Base-by-base conservation (phyloP, 164 flowering plant genomes). In the Buxus sempervirens region DNA sequence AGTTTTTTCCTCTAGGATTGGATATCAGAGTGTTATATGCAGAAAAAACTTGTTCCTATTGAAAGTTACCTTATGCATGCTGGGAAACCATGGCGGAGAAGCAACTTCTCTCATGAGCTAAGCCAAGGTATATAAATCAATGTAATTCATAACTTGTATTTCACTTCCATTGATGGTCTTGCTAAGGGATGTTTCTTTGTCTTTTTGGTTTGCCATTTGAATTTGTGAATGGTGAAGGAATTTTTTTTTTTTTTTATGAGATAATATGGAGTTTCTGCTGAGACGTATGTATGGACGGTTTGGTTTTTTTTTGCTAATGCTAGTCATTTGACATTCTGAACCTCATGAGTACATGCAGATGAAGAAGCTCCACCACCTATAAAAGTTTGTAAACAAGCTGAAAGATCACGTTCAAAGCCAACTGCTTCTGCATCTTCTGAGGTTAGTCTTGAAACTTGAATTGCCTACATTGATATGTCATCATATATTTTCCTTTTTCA, bases 11-110 rank as follows among this genome's bases (percentile, higher is more conserved):
- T 20, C 66, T 67, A 93, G 98, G 97, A 86, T 26, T 96, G 99
- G 99, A 82, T 96, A 76, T 73, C 79, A 49, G 96, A 89, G 69
- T 92, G 98, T 76, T 82, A 87, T 70, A 73, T 69, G 41, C 87
- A 87, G 79, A 90, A 82, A 75, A 86, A 82, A 78, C 95, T 96
- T 60, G 93, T 88, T 66, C 92, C 82, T 26, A 91, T 96, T 72
- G 99, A 93, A 68, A 68, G 70, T n/a, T 90, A 84, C 77, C 85
- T 91, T n/a, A 85, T 96, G 91, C 84, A 93, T 84, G 87, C 84
- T 80, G 99, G 99, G 55, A 91, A 87, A 74, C 97, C 97, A 22
- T 96, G 99, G 99, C 84, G 89, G 49, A 87, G 58, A 77, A 72
- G 67, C 70, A 75, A 56, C 51, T 21, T 32, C 27, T 65, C 79